Evolutionary conservation across 2,329 filamentous ascomycete species (phyloP).

Genomic region (Exophiala calicioides): DNA sequence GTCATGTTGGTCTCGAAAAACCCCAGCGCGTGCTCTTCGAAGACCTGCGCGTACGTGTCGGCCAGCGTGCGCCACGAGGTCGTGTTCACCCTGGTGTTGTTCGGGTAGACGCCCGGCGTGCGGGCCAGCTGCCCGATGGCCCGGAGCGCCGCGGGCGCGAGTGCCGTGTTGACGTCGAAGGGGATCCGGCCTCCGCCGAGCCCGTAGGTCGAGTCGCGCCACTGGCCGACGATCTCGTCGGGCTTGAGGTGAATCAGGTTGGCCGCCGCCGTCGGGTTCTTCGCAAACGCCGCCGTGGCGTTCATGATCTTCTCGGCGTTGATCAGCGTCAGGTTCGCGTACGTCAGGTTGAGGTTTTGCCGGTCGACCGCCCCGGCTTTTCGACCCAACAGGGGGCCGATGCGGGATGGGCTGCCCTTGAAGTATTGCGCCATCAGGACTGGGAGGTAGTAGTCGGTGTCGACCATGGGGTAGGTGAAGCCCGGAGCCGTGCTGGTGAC

Average conservation of each 20-base stretch:
- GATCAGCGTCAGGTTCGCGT: slow-evolving; percentile 52
- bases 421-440: slow-evolving; percentile 63
- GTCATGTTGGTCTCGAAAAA: slow-evolving; percentile 59
- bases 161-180: slow-evolving; percentile 65
- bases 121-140: slow-evolving; percentile 57
- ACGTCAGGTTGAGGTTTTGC: slow-evolving; percentile 56
- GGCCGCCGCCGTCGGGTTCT: slow-evolving; percentile 49
- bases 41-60: slow-evolving; percentile 56
- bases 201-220: slow-evolving; percentile 63
- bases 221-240: slow-evolving; percentile 59
- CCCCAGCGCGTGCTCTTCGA: slow-evolving; percentile 61
- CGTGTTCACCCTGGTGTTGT: slow-evolving; percentile 33
- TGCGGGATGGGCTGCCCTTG: slow-evolving; percentile 47
- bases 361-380: slow-evolving; percentile 51
- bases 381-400: slow-evolving; percentile 39
- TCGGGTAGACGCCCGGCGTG: slow-evolving; percentile 52
- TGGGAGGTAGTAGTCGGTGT: slow-evolving; percentile 63
- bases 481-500: slow-evolving; percentile 54
- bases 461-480: slow-evolving; percentile 64
- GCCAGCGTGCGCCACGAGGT: slow-evolving; percentile 38
- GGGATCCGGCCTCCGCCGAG: slow-evolving; percentile 64
- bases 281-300: slow-evolving; percentile 55
- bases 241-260: slow-evolving; percentile 62
- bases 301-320: slow-evolving; percentile 62
- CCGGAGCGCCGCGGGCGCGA: slow-evolving; percentile 62